Evolutionary conservation across 2,329 filamentous ascomycete genomes (phyloP).

Genomic region (Penicillium sp.): DNA sequence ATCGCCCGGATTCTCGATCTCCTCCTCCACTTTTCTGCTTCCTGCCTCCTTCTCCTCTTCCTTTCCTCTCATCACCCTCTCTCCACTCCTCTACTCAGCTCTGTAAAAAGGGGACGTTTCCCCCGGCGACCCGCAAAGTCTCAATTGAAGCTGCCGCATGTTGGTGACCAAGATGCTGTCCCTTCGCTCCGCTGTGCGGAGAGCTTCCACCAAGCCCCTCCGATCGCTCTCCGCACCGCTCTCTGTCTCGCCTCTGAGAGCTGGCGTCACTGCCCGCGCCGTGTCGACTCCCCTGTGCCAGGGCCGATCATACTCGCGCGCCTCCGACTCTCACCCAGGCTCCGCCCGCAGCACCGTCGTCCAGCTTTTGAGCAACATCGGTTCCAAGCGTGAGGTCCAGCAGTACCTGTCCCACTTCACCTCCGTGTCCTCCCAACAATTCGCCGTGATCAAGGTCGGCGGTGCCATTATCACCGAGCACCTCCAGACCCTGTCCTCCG

Average conservation of each 20-base stretch:
- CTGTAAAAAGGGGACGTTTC: slow-evolving; percentile 19
- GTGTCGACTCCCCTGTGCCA: slow-evolving; percentile 34
- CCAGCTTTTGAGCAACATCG: slow-evolving; percentile 91
- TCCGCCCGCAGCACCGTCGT: slow-evolving; percentile 79
- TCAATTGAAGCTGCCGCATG: slow-evolving; percentile 44
- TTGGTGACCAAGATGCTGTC: slow-evolving; percentile 45
- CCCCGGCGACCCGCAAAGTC: slow-evolving; percentile 15
- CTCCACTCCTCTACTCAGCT: background rate
- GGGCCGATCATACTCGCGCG: slow-evolving; percentile 48
- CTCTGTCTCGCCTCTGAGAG: slow-evolving; percentile 33
- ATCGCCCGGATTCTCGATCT: slow-evolving; percentile 2
- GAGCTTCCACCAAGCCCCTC: slow-evolving; percentile 46
- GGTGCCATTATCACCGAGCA: slow-evolving; percentile 95
- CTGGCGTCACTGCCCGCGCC: slow-evolving; percentile 26
- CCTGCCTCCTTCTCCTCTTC: slow-evolving; percentile 1
- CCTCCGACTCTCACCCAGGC: slow-evolving; percentile 52
- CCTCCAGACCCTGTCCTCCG: slow-evolving; percentile 85
- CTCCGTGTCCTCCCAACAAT: slow-evolving; percentile 93
- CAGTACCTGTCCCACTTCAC: slow-evolving; percentile 98
- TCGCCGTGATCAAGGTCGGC: slow-evolving; percentile 97
- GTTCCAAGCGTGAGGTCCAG: slow-evolving; percentile 92
- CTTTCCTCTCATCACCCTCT: slow-evolving; percentile 7
- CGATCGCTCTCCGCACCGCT: slow-evolving; percentile 43
- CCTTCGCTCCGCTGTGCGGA: slow-evolving; percentile 48
- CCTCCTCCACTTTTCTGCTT: slow-evolving; percentile 1